phyloP scores from a whole-genome alignment of 805 yeast genomes.

The Yarrowia deformans region DNA sequence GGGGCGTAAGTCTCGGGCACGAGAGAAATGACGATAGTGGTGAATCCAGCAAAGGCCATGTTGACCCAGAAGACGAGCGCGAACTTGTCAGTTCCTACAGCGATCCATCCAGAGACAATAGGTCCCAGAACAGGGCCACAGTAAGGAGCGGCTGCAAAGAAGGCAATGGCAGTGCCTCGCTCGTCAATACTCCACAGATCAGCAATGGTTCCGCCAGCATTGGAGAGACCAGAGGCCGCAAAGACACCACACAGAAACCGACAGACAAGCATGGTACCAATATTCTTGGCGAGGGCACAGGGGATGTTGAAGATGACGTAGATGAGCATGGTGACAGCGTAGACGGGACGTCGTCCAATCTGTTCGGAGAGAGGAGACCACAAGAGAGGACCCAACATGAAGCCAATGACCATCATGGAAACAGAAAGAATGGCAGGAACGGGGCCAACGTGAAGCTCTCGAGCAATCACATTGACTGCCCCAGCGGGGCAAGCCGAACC shows the following conservation, averaged over 20 bases:
- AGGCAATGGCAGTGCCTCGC: slow-evolving; percentile 88
- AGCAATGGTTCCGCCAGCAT: slow-evolving; percentile 91
- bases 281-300: slow-evolving; percentile 82
- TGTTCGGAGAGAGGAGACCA: slow-evolving; percentile 92
- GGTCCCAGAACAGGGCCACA: slow-evolving; percentile 94
- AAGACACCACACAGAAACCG: slow-evolving; percentile 89
- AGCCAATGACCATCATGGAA: slow-evolving; percentile 88
- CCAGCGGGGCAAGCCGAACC: slow-evolving; percentile 93
- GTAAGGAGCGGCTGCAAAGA: slow-evolving; percentile 90
- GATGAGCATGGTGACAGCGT: slow-evolving; percentile 74
- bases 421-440: slow-evolving; percentile 84
- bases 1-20: slow-evolving; percentile 97
- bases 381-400: slow-evolving; percentile 82
- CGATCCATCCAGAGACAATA: slow-evolving; percentile 83
- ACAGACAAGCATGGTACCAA: slow-evolving; percentile 80
- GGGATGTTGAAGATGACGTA: slow-evolving; percentile 85
- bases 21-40: slow-evolving; percentile 68
- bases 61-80: slow-evolving; percentile 88
- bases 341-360: slow-evolving; percentile 85
- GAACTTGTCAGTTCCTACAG: slow-evolving; percentile 66
- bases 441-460: slow-evolving; percentile 69
- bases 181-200: slow-evolving; percentile 84
- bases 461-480: slow-evolving; percentile 72
- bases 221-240: slow-evolving; percentile 79
- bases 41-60: slow-evolving; percentile 87